Conservation (phyloP, 2,329 filamentous ascomycete species). For the Juglanconis oblonga region DNA sequence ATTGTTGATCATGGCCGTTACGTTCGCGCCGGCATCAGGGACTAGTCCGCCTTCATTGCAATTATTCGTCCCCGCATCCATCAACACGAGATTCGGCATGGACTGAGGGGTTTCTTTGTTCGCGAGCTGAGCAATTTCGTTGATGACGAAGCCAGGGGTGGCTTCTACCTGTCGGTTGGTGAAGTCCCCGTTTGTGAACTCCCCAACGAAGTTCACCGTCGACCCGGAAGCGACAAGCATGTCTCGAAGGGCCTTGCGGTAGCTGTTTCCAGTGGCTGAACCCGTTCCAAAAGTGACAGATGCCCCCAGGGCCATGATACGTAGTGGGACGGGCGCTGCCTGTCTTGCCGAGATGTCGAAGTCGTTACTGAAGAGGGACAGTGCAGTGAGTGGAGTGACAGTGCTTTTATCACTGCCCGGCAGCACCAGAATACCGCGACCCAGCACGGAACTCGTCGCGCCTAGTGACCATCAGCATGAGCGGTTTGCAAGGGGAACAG, state of each 20-base stretch:
- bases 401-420: neutral
- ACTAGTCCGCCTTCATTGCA: conserved; percentile 22
- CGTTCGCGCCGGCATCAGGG: conserved; percentile 20
- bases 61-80: conserved; percentile 26
- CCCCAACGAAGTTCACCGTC: conserved; percentile 24
- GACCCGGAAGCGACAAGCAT: conserved; percentile 17
- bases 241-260: conserved; percentile 23
- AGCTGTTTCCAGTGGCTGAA: conserved; percentile 23
- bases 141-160: conserved; percentile 21
- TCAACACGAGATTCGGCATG: conserved; percentile 22
- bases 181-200: conserved; percentile 21
- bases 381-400: neutral
- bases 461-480: neutral
- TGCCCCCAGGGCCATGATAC: conserved; percentile 23
- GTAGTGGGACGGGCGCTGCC: conserved; percentile 13
- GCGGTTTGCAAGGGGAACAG: neutral
- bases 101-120: conserved; percentile 16
- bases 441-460: conserved; percentile 1
- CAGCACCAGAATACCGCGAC: conserved; percentile 4
- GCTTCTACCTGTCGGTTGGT: conserved; percentile 23
- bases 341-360: neutral
- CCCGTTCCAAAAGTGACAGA: conserved; percentile 24
- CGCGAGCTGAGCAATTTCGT: conserved; percentile 21
- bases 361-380: neutral
- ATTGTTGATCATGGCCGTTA: conserved; percentile 20